A percentile compares a stretch with the other conserved stretches of the same genome.
These are phyloP conservation scores for Cryptococcus deneoformans DNA, from an alignment of 1,284 basidiomycete genomes.

Conservation along the genomic window DNA sequence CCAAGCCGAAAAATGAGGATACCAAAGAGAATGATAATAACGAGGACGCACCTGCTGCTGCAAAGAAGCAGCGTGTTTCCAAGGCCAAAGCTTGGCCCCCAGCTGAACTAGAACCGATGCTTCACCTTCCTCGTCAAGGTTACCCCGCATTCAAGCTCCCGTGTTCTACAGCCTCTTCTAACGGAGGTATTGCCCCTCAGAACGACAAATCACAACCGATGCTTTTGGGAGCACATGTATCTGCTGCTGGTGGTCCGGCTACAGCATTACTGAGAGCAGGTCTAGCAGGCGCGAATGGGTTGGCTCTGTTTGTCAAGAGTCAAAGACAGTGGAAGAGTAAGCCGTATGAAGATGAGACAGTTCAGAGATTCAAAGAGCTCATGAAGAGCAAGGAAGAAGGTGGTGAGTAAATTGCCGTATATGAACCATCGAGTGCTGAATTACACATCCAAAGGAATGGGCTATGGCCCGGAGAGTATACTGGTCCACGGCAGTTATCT, in stretches of 20 bases:
- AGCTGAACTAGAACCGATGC: slow-evolving; percentile 32
- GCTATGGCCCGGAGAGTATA: slow-evolving; percentile 60
- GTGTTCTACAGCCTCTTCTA: slow-evolving; percentile 5
- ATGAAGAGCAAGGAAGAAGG: slow-evolving; percentile 53
- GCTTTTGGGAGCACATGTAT: slow-evolving; percentile 73
- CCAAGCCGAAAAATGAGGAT: not conserved
- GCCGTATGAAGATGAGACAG: slow-evolving; percentile 34
- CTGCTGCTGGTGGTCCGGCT: slow-evolving; percentile 72
- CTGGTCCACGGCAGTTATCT: slow-evolving; percentile 83
- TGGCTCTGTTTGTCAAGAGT: slow-evolving; percentile 79
- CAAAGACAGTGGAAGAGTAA: slow-evolving; percentile 75
- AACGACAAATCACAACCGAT: slow-evolving; percentile 19
- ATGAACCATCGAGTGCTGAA: not conserved
- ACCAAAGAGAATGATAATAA: not conserved
- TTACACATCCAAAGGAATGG: slow-evolving; percentile 46
- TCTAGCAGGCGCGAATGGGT: slow-evolving; percentile 71
- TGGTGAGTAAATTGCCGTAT: slow-evolving; percentile 22
- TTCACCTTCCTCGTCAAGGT: slow-evolving; percentile 39
- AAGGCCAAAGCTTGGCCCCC: slow-evolving; percentile 37
- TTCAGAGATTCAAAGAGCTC: slow-evolving; percentile 16
- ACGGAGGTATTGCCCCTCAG: slow-evolving; percentile 24
- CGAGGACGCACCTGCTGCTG: slow-evolving; percentile 2
- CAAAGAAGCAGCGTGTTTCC: slow-evolving; percentile 22
- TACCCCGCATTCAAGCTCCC: slow-evolving; percentile 28
- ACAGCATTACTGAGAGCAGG: slow-evolving; percentile 69